A percentile compares a stretch with the other conserved stretches of the same genome.
Evolutionary conservation across 495 filamentous ascomycete species (phyloP).

Genomic region (Recurvomyces mirabilis): DNA sequence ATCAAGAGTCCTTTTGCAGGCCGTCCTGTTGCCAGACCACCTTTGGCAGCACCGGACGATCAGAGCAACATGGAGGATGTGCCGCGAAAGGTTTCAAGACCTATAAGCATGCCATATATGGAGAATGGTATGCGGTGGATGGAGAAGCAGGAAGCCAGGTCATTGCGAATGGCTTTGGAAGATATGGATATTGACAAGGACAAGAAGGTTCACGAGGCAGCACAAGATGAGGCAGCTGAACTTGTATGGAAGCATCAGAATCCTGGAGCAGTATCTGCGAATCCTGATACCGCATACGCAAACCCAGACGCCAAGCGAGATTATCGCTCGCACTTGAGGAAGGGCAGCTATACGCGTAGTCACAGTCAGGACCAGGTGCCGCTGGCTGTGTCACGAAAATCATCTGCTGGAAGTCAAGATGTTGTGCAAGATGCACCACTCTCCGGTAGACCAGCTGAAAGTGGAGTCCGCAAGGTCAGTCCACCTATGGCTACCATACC

Average conservation of each 20-base stretch:
- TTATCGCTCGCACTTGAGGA: constrained; percentile 50
- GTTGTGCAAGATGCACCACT: background rate
- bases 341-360: constrained; percentile 51
- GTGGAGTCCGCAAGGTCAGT: background rate
- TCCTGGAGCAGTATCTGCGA: constrained; percentile 42
- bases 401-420: constrained; percentile 7
- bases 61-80: background rate
- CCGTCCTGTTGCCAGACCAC: constrained; percentile 10
- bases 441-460: no score
- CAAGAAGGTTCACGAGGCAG: constrained; percentile 55
- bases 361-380: constrained; percentile 39
- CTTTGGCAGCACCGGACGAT: constrained; percentile 4
- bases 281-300: constrained; percentile 46
- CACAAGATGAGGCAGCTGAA: constrained; percentile 77
- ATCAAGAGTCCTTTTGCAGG: constrained; percentile 6
- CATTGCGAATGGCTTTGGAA: constrained; percentile 67
- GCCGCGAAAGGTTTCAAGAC: constrained; percentile 26
- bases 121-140: constrained; percentile 73
- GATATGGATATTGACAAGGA: constrained; percentile 68
- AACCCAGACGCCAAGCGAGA: constrained; percentile 23
- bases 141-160: constrained; percentile 74
- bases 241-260: constrained; percentile 78
- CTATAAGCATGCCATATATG: constrained; percentile 53
- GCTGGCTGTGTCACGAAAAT: background rate
- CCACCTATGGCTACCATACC: background rate